phyloP scores from a whole-genome alignment of 306 rosid species.

The Prunus padus region DNA sequence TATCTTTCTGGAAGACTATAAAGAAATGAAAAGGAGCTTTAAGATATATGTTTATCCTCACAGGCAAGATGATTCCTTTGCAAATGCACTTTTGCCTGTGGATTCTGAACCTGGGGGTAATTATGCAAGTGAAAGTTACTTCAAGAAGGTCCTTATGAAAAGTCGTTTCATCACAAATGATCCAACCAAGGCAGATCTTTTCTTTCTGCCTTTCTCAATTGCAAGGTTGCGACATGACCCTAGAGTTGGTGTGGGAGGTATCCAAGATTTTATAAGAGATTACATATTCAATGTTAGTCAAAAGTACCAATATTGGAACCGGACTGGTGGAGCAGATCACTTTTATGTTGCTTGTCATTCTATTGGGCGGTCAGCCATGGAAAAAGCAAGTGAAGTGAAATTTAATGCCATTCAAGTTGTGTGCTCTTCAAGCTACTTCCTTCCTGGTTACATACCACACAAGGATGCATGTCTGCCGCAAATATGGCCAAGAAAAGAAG shows the following conservation, averaged over 20 bases:
- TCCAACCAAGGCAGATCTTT: conserved; percentile 64
- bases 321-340: conserved; percentile 70
- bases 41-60: conserved; percentile 92
- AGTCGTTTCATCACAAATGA: conserved; percentile 66
- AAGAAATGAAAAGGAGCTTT: conserved; percentile 72
- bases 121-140: conserved; percentile 90
- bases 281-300: conserved; percentile 51
- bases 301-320: conserved; percentile 71
- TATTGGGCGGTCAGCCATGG: conserved; percentile 72
- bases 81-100: conserved; percentile 64
- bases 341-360: conserved; percentile 87
- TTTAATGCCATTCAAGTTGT: conserved; percentile 70
- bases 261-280: conserved; percentile 57
- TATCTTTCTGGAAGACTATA: conserved; percentile 63
- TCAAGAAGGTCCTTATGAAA: conserved; percentile 57
- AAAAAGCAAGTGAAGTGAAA: conserved; percentile 53
- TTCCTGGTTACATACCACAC: conserved; percentile 56
- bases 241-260: conserved; percentile 68
- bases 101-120: conserved; percentile 67
- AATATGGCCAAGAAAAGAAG: conserved; percentile 68
- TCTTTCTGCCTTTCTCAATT: conserved; percentile 83
- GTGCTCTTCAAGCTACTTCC: conserved; percentile 71
- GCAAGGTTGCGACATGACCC: conserved; percentile 67
- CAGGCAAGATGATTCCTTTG: conserved; percentile 55
- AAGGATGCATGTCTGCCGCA: conserved; percentile 80